Percentiles rank a stretch among this genome's conserved stretches.
phyloP scores from a whole-genome alignment of 2,329 filamentous ascomycete species.

The Cladosporium austrohemisphaericum region DNA sequence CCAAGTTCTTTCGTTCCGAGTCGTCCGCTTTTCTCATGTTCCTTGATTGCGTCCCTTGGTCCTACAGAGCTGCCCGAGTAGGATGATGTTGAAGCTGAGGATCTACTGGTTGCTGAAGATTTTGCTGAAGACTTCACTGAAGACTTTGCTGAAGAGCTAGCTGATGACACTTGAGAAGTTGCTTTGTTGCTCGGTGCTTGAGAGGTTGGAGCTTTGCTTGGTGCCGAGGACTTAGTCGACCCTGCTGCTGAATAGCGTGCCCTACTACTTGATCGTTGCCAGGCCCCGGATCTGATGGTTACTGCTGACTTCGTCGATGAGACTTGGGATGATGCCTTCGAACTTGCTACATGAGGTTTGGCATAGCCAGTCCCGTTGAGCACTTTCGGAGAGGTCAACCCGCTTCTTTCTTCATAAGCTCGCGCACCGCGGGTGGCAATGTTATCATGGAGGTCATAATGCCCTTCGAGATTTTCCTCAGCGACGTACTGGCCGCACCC shows the following conservation, averaged over 20 bases:
- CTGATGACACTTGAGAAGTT: neutral
- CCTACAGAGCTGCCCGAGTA: neutral
- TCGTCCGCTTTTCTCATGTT: constrained; percentile 19
- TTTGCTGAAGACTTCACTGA: neutral
- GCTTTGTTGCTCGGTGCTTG: neutral
- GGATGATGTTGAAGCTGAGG: neutral
- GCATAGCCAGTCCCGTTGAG: neutral
- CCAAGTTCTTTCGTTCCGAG: constrained; percentile 42
- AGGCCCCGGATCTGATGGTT: neutral
- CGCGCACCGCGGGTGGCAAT: constrained; percentile 21
- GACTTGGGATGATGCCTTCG: neutral
- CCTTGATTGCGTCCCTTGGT: constrained; percentile 10
- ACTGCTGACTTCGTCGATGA: neutral
- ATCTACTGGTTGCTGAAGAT: neutral
- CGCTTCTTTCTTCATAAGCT: constrained; percentile 35
- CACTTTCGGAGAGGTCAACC: constrained; percentile 24
- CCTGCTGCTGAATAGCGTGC: neutral
- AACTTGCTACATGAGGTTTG: neutral
- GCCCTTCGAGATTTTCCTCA: constrained; percentile 43
- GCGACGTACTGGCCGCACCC: constrained; percentile 43
- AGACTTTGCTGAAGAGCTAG: neutral
- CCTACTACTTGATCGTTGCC: constrained; percentile 3
- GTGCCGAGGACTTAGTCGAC: neutral
- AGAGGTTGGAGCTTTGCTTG: neutral
- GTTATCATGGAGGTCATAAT: constrained; percentile 41